Evolutionary conservation across 768 basidiomycete species (phyloP), one percentile per base, ranked within the genome.

Genomic region (Amylocystis lapponica): DNA sequence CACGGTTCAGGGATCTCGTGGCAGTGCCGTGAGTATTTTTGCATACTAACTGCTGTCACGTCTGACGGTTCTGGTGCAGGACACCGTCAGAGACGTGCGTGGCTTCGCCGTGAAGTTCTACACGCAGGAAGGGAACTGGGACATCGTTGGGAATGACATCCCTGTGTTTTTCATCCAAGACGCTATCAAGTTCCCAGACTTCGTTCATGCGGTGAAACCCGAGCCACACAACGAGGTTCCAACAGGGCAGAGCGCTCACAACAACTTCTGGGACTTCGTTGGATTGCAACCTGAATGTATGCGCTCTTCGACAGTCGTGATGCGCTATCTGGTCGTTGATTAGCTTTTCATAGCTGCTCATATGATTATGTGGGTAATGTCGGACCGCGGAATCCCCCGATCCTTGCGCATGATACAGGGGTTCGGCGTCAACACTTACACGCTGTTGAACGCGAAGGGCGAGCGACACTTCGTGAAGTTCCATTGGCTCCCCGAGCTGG

Each of bases 351-450:
- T 39, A 75, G 79, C 79, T 19, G 70, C 81, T 1, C 82, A 86
- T 50, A 86, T 85, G 82, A 64, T 83, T 9, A 79, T 86, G 75
- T 94, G 90, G 89, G 71, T 69, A 27, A 81, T 94, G 76, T 87
- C 84, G 10, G 91, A 94, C 59, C 79, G 90, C 53, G 79, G 73
- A 3, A 80, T 95, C 46, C 92, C 91, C 12, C 81, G 90, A 16
- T 90, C 88, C 5, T 85, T 69, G 61, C 77, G 90, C 42, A 89
- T 86, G 81, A 87, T 94, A 79, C 86, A 91, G 66, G 92, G 83
- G 6, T 86, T 88, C 39, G 84, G 86, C 2, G 87, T 94, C 36
- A 91, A 95, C 63, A 88, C 89, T 0, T 94, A 74, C 61, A 81
- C 85, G 3, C 70, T 93, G 23, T 54, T 86, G 43, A 89, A 89